phyloP scores from a whole-genome alignment of 768 basidiomycete genomes.

The Saitozyma podzolica region DNA sequence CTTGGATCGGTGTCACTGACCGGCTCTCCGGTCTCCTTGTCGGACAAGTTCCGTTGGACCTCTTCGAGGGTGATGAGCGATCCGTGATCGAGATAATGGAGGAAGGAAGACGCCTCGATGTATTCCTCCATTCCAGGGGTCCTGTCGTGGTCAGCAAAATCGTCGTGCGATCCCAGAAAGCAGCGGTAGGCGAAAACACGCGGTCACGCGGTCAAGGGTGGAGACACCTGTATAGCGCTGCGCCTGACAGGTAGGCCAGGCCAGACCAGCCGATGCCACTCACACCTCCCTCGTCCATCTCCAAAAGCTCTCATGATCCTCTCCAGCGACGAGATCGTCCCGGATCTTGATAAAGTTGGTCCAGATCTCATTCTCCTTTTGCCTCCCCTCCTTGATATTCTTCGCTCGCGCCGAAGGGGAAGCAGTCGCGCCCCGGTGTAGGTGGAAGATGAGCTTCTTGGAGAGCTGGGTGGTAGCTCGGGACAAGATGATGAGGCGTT shows the following conservation, averaged over 20 bases:
- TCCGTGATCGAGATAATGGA: constrained; percentile 74
- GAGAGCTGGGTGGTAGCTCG: constrained; percentile 87
- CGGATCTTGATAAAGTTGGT: constrained; percentile 64
- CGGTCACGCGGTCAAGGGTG: too few relatives aligned
- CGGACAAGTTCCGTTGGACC: constrained; percentile 67
- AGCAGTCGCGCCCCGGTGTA: constrained; percentile 66
- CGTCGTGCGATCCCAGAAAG: neutral
- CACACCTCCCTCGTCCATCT: constrained; percentile 48
- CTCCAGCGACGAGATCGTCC: constrained; percentile 41
- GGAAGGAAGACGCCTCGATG: constrained; percentile 87
- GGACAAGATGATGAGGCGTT: constrained; percentile 82
- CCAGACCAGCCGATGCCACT: constrained; percentile 12
- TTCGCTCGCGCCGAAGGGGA: constrained; percentile 31
- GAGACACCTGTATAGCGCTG: neutral
- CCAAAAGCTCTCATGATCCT: constrained; percentile 39
- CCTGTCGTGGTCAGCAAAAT: constrained; percentile 61
- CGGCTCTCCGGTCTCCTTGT: constrained; percentile 60
- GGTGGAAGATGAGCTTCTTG: constrained; percentile 89
- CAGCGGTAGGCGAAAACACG: too few relatives aligned
- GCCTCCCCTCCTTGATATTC: constrained; percentile 51
- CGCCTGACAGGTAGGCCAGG: neutral
- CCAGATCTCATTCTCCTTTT: constrained; percentile 69
- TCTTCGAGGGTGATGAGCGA: constrained; percentile 63
- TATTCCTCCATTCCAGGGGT: constrained; percentile 81
- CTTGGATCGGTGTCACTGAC: constrained; percentile 57